Evolutionary conservation across 495 filamentous ascomycete species (phyloP).

Genomic region (Hyaloscypha variabilis): DNA sequence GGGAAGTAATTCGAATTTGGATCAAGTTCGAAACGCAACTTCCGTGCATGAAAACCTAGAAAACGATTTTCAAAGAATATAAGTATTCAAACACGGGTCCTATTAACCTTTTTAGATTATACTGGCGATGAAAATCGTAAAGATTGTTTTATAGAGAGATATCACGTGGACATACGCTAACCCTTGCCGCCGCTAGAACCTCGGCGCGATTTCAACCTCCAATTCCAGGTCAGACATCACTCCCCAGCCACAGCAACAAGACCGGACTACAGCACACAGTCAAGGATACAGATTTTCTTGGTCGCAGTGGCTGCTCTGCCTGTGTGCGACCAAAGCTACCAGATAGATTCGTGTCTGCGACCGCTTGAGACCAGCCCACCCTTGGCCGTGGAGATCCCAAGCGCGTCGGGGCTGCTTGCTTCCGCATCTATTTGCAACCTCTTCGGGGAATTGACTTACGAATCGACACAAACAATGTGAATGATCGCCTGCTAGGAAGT

Average conservation of each 20-base stretch:
- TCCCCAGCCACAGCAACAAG: neutral
- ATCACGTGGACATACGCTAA: neutral
- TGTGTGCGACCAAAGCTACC: neutral
- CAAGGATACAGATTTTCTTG: neutral
- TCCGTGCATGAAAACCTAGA: too few species aligned
- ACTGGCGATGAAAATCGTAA: too few species aligned
- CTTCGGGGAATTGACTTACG: neutral
- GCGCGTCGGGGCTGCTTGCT: neutral
- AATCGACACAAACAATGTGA: conserved; percentile 14
- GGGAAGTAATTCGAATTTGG: too few species aligned
- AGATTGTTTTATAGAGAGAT: too few species aligned
- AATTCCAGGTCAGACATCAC: neutral
- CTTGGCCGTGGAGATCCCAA: neutral
- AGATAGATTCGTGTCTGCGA: neutral
- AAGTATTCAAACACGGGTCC: too few species aligned
- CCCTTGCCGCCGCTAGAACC: neutral
- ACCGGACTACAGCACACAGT: neutral
- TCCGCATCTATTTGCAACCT: neutral
- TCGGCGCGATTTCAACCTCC: neutral
- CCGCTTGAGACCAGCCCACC: neutral
- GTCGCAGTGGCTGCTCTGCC: neutral
- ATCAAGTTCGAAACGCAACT: too few species aligned
- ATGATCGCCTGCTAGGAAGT: conserved; percentile 15
- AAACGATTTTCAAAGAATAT: too few species aligned
- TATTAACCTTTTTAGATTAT: too few species aligned